These are phyloP conservation scores for Apiotrichum porosum DNA, from an alignment of 1,284 basidiomycete species.

Conservation along the genomic window DNA sequence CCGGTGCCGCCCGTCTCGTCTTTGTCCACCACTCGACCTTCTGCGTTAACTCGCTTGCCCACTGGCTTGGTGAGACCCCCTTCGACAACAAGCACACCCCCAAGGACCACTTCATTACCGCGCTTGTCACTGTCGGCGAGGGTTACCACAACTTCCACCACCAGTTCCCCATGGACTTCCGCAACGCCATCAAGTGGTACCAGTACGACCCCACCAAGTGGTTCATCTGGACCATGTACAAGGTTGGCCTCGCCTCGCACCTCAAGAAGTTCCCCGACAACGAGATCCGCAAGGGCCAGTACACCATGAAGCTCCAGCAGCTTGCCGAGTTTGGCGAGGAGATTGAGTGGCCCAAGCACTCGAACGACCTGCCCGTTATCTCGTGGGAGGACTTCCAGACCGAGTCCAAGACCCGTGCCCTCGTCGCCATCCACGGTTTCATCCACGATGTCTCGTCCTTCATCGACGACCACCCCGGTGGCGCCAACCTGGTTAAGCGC, in stretches of 20 bases:
- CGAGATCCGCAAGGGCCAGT: conserved; percentile 83
- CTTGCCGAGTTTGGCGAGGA: conserved; percentile 65
- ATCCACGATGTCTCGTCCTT: conserved; percentile 86
- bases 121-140: conserved; percentile 81
- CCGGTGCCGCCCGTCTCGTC: conserved; percentile 70
- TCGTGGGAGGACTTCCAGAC: conserved; percentile 74
- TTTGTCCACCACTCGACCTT: conserved; percentile 94
- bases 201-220: conserved; percentile 75
- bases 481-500: conserved; percentile 58
- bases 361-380: conserved; percentile 69
- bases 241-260: conserved; percentile 73
- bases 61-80: conserved; percentile 86
- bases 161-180: conserved; percentile 90
- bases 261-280: conserved; percentile 91
- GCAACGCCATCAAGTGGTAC: conserved; percentile 88
- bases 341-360: conserved; percentile 63
- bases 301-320: conserved; percentile 87
- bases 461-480: conserved; percentile 85
- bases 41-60: conserved; percentile 91
- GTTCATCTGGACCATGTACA: conserved; percentile 69
- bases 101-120: conserved; percentile 78
- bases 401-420: conserved; percentile 67
- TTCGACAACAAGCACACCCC: conserved; percentile 97
- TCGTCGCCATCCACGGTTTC: conserved; percentile 80
- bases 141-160: conserved; percentile 96